These are phyloP conservation scores for Digitaria exilis DNA, from an alignment of 202 grass and related monocot genomes.

Conservation along the genomic window DNA sequence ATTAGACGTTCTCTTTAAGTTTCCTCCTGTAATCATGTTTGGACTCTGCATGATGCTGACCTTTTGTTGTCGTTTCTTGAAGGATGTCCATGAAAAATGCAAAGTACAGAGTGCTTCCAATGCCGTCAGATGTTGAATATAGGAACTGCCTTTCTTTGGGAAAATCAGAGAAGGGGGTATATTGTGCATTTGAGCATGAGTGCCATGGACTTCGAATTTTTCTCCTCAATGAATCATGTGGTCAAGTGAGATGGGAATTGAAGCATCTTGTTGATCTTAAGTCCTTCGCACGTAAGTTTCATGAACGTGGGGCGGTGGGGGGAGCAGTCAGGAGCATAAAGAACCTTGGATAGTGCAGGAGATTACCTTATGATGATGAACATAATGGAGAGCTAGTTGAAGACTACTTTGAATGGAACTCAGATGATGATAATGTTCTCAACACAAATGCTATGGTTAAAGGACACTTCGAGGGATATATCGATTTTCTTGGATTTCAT, in stretches of 20 bases:
- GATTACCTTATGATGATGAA: not conserved
- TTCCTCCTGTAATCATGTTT: not conserved
- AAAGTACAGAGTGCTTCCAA: not conserved
- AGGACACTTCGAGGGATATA: not conserved
- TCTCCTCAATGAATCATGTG: slow-evolving; percentile 7
- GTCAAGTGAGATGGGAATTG: not conserved
- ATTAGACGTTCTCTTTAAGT: not conserved
- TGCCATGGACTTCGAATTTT: not conserved
- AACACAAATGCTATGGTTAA: not conserved
- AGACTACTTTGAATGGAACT: slow-evolving; percentile 14
- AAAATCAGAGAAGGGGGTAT: slow-evolving; percentile 15
- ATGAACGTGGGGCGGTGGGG: not conserved
- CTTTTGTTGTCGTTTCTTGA: not conserved
- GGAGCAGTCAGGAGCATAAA: not conserved
- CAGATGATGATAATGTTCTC: not conserved
- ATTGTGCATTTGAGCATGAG: not conserved
- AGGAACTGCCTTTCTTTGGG: not conserved
- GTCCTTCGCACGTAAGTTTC: not conserved
- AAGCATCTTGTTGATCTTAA: not conserved
- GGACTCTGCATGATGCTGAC: not conserved
- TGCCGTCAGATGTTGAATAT: not conserved
- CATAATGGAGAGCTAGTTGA: not conserved
- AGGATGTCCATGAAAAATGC: not conserved
- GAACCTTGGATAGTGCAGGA: slow-evolving; percentile 17
- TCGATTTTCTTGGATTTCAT: not conserved